Percentiles rank a stretch among this genome's conserved stretches.
Evolutionary conservation across 2,329 filamentous ascomycete genomes (phyloP).

Genomic region (Aureobasidium melanogenum): DNA sequence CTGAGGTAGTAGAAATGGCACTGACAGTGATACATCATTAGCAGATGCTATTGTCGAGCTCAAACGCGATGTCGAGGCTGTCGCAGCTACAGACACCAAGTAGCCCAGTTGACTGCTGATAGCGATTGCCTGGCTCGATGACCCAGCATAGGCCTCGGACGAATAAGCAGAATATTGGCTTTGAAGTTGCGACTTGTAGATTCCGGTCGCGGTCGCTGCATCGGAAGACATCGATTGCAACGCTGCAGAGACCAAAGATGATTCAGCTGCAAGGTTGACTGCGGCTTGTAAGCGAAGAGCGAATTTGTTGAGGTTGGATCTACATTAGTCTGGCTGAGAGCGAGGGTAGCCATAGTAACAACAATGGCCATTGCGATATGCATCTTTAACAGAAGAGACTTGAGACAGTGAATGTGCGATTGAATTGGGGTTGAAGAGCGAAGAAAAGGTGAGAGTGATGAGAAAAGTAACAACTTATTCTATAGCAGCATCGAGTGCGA

Average conservation of each 20-base stretch:
- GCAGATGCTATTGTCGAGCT: not conserved
- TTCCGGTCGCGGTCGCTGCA: not conserved
- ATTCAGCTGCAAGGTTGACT: not conserved
- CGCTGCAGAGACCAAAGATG: not conserved
- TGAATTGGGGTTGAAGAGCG: not conserved
- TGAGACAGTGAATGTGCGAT: not conserved
- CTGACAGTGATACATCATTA: not conserved
- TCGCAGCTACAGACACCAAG: not conserved
- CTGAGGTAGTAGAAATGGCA: not conserved
- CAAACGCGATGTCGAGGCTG: not conserved
- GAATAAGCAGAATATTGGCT: not conserved
- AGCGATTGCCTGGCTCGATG: not conserved
- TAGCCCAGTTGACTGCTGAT: constrained; percentile 1
- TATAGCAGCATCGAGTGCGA: not conserved
- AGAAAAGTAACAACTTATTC: not conserved
- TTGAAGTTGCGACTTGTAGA: not conserved
- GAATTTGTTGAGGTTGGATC: not conserved
- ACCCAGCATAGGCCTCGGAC: not conserved
- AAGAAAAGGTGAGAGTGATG: not conserved
- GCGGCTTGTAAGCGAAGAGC: not conserved
- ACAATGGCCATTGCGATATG: no score
- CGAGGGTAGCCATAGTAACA: not conserved
- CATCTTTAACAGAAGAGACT: no score
- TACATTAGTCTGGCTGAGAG: not conserved
- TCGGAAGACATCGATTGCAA: not conserved